Conservation (phyloP, 352 stramenopile species). For the Phytopythium boreale region DNA sequence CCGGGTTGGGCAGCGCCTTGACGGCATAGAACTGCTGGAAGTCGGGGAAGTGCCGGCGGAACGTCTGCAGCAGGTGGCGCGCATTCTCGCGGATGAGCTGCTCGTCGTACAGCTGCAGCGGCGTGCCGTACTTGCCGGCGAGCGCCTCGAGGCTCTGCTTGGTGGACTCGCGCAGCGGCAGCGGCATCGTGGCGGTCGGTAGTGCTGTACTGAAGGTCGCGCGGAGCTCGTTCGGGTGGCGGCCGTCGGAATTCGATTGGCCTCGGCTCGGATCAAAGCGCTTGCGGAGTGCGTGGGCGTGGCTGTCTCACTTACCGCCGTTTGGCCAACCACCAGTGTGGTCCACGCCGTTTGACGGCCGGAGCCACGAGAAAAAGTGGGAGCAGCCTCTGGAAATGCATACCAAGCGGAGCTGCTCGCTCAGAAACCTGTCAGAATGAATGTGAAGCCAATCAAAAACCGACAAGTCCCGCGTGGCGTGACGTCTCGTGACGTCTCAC, state of each 20-base stretch:
- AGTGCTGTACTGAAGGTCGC: neutral
- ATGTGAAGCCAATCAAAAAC: neutral
- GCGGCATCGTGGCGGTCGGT: constrained; percentile 32
- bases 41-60: constrained; percentile 72
- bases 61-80: constrained; percentile 59
- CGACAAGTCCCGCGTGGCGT: too few species aligned
- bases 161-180: constrained; percentile 40
- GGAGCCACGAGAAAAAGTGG: constrained; percentile 4
- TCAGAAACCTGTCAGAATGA: neutral
- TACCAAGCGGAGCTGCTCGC: too few species aligned
- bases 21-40: constrained; percentile 90
- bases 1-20: constrained; percentile 88
- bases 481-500: too few species aligned
- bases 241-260: neutral
- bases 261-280: neutral
- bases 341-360: neutral
- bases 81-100: constrained; percentile 81
- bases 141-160: constrained; percentile 63
- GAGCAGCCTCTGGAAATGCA: neutral
- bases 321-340: constrained; percentile 4
- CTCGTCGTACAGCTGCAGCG: constrained; percentile 89
- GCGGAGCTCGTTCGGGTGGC: neutral
- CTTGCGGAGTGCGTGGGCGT: too few species aligned
- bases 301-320: neutral
- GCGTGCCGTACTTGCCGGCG: constrained; percentile 72